These are phyloP conservation scores for Exophiala aquamarina DNA, from an alignment of 2,329 filamentous ascomycete species.

Conservation along the genomic window DNA sequence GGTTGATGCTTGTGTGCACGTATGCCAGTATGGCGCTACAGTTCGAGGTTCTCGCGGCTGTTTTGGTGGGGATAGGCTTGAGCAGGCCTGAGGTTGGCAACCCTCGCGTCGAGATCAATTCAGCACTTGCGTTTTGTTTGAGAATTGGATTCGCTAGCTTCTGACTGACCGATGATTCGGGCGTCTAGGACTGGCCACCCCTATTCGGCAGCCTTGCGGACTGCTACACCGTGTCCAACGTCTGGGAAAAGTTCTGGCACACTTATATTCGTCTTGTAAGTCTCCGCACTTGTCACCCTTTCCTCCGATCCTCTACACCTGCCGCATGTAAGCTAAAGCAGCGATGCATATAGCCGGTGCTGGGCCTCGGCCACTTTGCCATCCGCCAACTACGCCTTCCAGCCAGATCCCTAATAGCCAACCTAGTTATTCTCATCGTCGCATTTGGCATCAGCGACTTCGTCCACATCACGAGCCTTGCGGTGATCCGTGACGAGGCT, in stretches of 20 bases:
- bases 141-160: too few relatives aligned
- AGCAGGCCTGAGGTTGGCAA: background rate
- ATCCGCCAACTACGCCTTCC: background rate
- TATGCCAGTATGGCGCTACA: background rate
- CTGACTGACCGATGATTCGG: too few relatives aligned
- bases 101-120: background rate
- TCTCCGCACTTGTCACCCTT: background rate
- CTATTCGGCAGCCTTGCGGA: background rate
- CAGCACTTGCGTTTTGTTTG: background rate
- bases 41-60: background rate
- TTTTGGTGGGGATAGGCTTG: background rate
- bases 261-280: background rate
- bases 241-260: constrained; percentile 1
- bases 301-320: background rate
- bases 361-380: background rate
- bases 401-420: background rate
- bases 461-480: background rate
- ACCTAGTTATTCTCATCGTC: background rate
- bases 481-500: background rate
- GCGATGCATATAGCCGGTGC: background rate
- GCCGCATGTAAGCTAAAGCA: background rate
- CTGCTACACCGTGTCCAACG: constrained; percentile 1
- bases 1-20: background rate
- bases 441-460: background rate
- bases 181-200: background rate